phyloP scores from a whole-genome alignment of 2,329 filamentous ascomycete species.

The Hysterium pulicare region DNA sequence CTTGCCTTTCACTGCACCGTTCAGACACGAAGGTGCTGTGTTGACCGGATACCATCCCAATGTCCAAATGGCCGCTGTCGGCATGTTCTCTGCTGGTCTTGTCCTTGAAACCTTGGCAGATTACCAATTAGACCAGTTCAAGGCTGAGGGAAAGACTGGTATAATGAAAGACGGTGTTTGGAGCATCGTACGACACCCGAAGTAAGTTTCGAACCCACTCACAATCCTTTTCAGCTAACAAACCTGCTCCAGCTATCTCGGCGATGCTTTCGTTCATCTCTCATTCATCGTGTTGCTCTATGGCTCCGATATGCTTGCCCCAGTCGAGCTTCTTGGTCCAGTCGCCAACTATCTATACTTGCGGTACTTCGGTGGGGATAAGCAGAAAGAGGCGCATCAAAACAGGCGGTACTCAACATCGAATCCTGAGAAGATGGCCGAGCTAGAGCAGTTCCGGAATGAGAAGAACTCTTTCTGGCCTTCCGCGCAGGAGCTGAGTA shows the following conservation, averaged over 20 bases:
- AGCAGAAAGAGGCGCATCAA: conserved; percentile 53
- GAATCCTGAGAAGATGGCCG: conserved; percentile 50
- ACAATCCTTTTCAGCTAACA: conserved; percentile 2
- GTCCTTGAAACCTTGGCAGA: conserved; percentile 57
- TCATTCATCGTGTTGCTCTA: conserved; percentile 59
- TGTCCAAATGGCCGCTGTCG: conserved; percentile 47
- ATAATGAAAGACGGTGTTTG: conserved; percentile 58
- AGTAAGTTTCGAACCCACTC: conserved; percentile 46
- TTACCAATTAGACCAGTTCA: conserved; percentile 53
- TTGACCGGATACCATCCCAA: conserved; percentile 35
- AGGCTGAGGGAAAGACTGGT: conserved; percentile 38
- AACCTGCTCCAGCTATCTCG: conserved; percentile 52
- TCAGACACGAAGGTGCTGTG: conserved; percentile 44
- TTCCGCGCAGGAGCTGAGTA: conserved; percentile 45
- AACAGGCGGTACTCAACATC: conserved; percentile 51
- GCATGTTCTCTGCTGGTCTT: conserved; percentile 55
- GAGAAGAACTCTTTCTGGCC: conserved; percentile 63
- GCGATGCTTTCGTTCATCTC: conserved; percentile 56
- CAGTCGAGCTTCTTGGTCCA: conserved; percentile 54
- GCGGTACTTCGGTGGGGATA: conserved; percentile 56
- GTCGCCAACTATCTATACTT: conserved; percentile 59
- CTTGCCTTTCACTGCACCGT: conserved; percentile 56
- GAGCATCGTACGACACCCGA: conserved; percentile 60
- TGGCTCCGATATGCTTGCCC: conserved; percentile 53
- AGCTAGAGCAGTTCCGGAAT: conserved; percentile 51